Conservation (phyloP, 495 filamentous ascomycete species). For the Aspergillus cavernicola region DNA sequence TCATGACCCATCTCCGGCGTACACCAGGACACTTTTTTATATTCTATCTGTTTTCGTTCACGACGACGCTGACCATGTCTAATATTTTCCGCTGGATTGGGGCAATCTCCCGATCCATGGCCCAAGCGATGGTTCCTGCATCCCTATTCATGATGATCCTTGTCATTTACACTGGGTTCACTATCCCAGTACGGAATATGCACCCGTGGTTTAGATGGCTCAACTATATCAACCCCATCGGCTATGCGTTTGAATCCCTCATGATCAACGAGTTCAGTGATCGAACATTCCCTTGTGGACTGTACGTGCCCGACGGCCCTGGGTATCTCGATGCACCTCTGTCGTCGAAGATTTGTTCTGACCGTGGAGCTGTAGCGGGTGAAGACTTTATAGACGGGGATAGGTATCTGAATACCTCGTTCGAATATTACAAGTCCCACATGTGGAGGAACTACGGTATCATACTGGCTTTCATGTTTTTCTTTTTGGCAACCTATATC, state of each 20-base stretch:
- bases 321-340: slow-evolving; percentile 48
- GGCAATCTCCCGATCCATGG: slow-evolving; percentile 70
- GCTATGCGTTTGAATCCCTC: slow-evolving; percentile 80
- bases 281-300: slow-evolving; percentile 59
- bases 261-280: slow-evolving; percentile 87
- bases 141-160: slow-evolving; percentile 78
- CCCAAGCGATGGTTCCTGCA: slow-evolving; percentile 80
- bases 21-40: slow-evolving; percentile 77
- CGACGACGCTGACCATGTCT: slow-evolving; percentile 66
- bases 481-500: slow-evolving; percentile 65
- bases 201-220: slow-evolving; percentile 83
- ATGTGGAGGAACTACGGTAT: slow-evolving; percentile 84
- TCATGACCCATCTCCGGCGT: slow-evolving; percentile 79
- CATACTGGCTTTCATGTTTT: slow-evolving; percentile 67
- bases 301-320: slow-evolving; percentile 54
- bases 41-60: slow-evolving; percentile 69
- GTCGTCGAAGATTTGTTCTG: slow-evolving; percentile 51
- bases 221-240: slow-evolving; percentile 80
- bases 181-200: slow-evolving; percentile 71
- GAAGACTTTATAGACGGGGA: slow-evolving; percentile 57
- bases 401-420: slow-evolving; percentile 59
- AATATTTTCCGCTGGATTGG: slow-evolving; percentile 82
- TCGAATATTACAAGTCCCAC: slow-evolving; percentile 56
- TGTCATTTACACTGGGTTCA: slow-evolving; percentile 88
- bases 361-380: slow-evolving; percentile 61